Evolutionary conservation across 2,329 filamentous ascomycete genomes (phyloP).

Genomic region (Monosporascus sp.): DNA sequence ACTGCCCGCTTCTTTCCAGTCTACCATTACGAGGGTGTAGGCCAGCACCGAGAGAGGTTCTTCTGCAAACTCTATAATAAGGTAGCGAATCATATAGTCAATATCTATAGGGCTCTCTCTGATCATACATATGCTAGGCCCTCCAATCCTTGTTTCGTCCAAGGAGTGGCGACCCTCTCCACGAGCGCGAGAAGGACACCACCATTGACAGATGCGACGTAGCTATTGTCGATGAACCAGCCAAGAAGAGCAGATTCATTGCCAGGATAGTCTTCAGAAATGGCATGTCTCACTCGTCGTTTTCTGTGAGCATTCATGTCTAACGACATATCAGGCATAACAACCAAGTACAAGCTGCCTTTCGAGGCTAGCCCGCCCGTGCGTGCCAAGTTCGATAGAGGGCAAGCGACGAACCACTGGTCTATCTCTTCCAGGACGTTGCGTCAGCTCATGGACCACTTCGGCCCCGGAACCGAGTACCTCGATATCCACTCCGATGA

Average conservation of each 20-base stretch:
- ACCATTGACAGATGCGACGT: constrained; percentile 72
- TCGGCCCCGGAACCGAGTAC: constrained; percentile 74
- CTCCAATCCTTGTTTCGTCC: constrained; percentile 71
- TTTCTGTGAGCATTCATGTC: background rate
- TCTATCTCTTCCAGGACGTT: constrained; percentile 65
- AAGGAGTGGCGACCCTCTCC: constrained; percentile 53
- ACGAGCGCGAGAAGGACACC: constrained; percentile 59
- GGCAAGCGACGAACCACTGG: constrained; percentile 65
- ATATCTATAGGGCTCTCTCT: background rate
- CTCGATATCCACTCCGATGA: constrained; percentile 72
- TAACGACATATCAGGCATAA: constrained; percentile 49
- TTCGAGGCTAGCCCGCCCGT: constrained; percentile 71
- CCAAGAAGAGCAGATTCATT: constrained; percentile 67
- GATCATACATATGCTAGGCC: constrained; percentile 35
- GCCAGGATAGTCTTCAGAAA: constrained; percentile 71
- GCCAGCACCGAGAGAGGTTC: constrained; percentile 54
- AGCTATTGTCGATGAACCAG: constrained; percentile 64
- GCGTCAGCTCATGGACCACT: constrained; percentile 73
- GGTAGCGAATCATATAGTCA: constrained; percentile 32
- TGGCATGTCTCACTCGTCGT: constrained; percentile 35
- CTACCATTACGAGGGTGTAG: constrained; percentile 59
- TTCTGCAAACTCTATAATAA: constrained; percentile 72
- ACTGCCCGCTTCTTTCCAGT: constrained; percentile 65
- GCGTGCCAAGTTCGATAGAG: constrained; percentile 68
- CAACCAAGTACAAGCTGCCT: constrained; percentile 70